Percentiles rank a stretch among this genome's conserved stretches.
Evolutionary conservation across 2,329 filamentous ascomycete species (phyloP).

Genomic region (Apiospora sp.): DNA sequence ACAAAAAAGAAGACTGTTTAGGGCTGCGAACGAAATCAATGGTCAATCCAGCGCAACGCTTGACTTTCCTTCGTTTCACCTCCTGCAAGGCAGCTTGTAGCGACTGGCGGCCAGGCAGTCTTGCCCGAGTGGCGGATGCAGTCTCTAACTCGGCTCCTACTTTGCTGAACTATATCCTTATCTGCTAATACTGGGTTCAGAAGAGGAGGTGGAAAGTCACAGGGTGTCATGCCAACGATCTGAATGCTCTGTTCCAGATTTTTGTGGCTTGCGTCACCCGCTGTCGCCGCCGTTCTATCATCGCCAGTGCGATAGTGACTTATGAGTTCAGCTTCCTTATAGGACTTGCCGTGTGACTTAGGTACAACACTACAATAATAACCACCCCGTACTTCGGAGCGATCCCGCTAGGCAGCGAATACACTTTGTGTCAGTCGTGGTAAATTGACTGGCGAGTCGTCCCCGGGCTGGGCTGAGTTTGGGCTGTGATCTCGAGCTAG

Average conservation of each 20-base stretch:
- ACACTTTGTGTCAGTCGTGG: neutral
- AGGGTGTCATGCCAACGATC: too few relatives aligned
- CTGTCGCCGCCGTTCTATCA: neutral
- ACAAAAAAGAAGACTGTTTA: neutral
- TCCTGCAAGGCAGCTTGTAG: conserved; percentile 4
- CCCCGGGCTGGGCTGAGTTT: neutral
- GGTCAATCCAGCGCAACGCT: neutral
- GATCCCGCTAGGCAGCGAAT: neutral
- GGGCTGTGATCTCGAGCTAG: neutral
- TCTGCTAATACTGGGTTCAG: neutral
- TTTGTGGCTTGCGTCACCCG: neutral
- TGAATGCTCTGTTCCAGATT: neutral
- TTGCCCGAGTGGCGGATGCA: neutral
- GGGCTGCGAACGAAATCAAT: neutral
- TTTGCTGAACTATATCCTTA: neutral
- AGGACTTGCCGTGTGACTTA: too few relatives aligned
- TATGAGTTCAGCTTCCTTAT: neutral
- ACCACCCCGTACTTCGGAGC: neutral
- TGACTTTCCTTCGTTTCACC: neutral
- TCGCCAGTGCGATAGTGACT: neutral
- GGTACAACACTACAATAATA: neutral
- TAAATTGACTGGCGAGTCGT: neutral
- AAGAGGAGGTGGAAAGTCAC: neutral
- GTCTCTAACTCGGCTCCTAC: neutral
- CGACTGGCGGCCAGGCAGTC: neutral